Evolutionary conservation across 2,329 filamentous ascomycete genomes (phyloP).

Genomic region (Colletotrichum acutatum): DNA sequence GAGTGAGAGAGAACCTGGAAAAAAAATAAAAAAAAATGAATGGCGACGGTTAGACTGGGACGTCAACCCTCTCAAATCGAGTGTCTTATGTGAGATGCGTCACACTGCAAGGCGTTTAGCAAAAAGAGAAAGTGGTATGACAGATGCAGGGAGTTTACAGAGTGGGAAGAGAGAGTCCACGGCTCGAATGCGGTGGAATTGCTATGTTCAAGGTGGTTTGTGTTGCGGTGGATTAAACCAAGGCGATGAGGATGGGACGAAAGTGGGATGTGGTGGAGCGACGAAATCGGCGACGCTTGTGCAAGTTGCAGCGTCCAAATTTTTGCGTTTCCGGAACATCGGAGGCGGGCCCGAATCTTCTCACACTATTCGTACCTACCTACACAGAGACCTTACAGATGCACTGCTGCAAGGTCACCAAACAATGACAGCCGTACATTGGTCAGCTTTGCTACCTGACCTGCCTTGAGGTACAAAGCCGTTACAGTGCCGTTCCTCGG

Average conservation of each 20-base stretch:
- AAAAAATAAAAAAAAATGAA: conserved; percentile 25
- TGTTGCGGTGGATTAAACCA: conserved; percentile 15
- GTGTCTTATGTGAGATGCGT: neutral
- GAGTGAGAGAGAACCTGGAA: neutral
- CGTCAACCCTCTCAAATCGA: conserved; percentile 19
- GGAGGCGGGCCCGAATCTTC: conserved; percentile 30
- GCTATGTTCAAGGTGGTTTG: conserved; percentile 3
- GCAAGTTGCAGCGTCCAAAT: conserved; percentile 25
- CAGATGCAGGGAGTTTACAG: neutral
- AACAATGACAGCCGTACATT: neutral
- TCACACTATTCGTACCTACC: neutral
- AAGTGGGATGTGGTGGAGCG: conserved; percentile 34
- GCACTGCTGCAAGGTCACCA: conserved; percentile 4
- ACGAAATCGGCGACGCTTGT: conserved; percentile 35
- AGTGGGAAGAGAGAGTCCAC: conserved; percentile 1
- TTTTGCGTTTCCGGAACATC: conserved; percentile 35
- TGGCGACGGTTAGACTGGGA: conserved; percentile 18
- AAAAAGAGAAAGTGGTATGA: neutral
- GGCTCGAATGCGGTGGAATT: conserved; percentile 7
- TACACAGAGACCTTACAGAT: neutral
- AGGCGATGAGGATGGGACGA: conserved; percentile 30
- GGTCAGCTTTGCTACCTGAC: neutral
- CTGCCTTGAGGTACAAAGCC: neutral
- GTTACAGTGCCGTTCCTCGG: neutral
- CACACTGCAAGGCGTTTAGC: neutral